Conservation (phyloP, 208 protist genomes). For the Crithidia expoeki region DNA sequence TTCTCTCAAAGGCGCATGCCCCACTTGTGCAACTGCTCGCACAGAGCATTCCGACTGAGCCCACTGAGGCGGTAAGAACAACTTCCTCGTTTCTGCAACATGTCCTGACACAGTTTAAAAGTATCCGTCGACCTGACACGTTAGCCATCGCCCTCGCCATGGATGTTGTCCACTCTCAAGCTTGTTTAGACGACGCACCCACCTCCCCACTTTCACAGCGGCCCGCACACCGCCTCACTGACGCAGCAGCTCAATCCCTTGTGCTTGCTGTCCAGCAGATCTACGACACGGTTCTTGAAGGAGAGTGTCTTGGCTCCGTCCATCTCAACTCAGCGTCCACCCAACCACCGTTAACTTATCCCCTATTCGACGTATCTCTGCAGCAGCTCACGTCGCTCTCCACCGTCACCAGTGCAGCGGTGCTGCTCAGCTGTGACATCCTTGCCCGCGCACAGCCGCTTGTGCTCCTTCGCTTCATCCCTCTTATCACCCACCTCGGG, state of each 20-base stretch:
- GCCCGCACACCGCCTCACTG: background rate
- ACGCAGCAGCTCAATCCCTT: conserved; percentile 9
- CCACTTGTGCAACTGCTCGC: conserved; percentile 17
- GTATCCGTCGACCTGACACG: conserved; percentile 44
- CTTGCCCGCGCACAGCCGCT: conserved; percentile 29
- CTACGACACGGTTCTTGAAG: conserved; percentile 15
- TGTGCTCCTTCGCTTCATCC: conserved; percentile 20
- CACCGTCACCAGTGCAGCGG: conserved; percentile 17
- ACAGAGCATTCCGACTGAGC: background rate
- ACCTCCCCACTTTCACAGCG: background rate
- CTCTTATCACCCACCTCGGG: conserved; percentile 6
- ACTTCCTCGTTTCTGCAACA: conserved; percentile 9
- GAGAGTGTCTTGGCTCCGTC: conserved; percentile 11
- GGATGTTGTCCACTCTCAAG: conserved; percentile 29
- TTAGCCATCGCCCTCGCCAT: conserved; percentile 42
- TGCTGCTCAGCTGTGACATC: conserved; percentile 17
- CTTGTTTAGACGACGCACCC: too few species aligned
- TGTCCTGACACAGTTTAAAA: conserved; percentile 28
- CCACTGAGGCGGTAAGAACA: background rate
- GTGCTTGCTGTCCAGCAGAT: conserved; percentile 19
- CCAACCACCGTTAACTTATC: background rate
- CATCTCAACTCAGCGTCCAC: conserved; percentile 2
- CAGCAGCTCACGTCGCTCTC: conserved; percentile 24
- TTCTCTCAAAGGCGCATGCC: conserved; percentile 6
- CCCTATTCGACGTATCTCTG: background rate